Percentiles rank a stretch among this genome's conserved stretches.
Evolutionary conservation across 1,284 basidiomycete genomes (phyloP).

Genomic region (Fomitiporia mediterranea): DNA sequence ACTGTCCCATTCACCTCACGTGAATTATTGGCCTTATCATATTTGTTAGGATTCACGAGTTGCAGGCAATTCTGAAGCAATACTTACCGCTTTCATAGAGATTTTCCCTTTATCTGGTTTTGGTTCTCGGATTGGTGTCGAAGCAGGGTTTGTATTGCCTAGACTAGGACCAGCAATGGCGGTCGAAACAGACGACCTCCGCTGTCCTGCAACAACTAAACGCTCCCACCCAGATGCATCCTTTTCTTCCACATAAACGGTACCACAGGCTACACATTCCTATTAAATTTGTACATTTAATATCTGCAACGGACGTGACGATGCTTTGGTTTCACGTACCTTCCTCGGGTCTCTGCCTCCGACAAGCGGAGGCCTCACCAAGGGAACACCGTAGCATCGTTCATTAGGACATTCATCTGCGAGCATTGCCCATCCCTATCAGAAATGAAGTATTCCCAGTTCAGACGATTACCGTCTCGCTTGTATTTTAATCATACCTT

Average conservation of each 20-base stretch:
- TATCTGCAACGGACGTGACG: not conserved
- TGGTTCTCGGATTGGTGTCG: not conserved
- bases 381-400: conserved; percentile 66
- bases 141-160: too few relatives aligned
- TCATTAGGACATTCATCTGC: conserved; percentile 71
- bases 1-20: not conserved
- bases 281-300: conserved; percentile 27
- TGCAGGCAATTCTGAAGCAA: too few relatives aligned
- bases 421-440: conserved; percentile 80
- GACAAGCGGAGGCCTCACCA: conserved; percentile 66
- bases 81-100: too few relatives aligned
- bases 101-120: conserved; percentile 1
- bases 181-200: not conserved
- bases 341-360: conserved; percentile 60
- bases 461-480: too few relatives aligned
- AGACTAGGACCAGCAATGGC: not conserved
- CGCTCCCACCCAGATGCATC: conserved; percentile 47
- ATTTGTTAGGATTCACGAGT: not conserved
- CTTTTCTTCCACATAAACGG: conserved; percentile 51
- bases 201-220: conserved; percentile 35
- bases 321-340: conserved; percentile 36
- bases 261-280: conserved; percentile 77
- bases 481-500: conserved; percentile 31
- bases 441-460: too few relatives aligned
- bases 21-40: not conserved